These are phyloP conservation scores for Leishmania amazonensis DNA, from an alignment of 208 protist genomes.

Conservation along the genomic window DNA sequence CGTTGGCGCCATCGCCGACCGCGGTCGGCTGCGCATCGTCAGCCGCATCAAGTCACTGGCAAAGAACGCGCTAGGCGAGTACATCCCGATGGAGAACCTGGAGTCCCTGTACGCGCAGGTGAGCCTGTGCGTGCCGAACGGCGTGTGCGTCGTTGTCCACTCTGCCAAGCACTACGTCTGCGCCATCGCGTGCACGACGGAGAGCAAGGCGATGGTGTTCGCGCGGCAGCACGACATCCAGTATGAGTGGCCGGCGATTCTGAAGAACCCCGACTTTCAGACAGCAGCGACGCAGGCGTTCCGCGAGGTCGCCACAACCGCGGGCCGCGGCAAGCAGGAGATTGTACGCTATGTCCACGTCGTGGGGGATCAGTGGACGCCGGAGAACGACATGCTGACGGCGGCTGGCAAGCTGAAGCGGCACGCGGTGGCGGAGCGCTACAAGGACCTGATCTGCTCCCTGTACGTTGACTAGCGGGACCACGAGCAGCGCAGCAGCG, in stretches of 20 bases:
- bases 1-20: constrained; percentile 56
- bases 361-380: too few relatives aligned
- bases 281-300: too few relatives aligned
- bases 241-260: too few relatives aligned
- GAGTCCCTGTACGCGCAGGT: constrained; percentile 67
- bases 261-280: too few relatives aligned
- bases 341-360: too few relatives aligned
- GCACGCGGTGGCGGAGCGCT: constrained; percentile 2
- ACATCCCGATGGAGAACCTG: constrained; percentile 85
- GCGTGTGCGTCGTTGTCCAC: constrained; percentile 73
- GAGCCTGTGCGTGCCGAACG: constrained; percentile 56
- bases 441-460: constrained; percentile 88
- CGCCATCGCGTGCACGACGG: constrained; percentile 56
- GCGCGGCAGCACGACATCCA: constrained; percentile 32
- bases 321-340: too few relatives aligned
- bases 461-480: constrained; percentile 71
- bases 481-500: too few relatives aligned
- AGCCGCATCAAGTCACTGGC: too few relatives aligned
- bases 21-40: too few relatives aligned
- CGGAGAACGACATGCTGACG: constrained; percentile 16
- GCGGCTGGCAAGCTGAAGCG: too few relatives aligned
- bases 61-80: constrained; percentile 59
- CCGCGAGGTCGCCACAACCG: too few relatives aligned
- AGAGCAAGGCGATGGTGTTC: constrained; percentile 52
- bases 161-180: constrained; percentile 55